Conservation (phyloP, 2,329 filamentous ascomycete genomes). For the Tolypocladium ophioglossoides region DNA sequence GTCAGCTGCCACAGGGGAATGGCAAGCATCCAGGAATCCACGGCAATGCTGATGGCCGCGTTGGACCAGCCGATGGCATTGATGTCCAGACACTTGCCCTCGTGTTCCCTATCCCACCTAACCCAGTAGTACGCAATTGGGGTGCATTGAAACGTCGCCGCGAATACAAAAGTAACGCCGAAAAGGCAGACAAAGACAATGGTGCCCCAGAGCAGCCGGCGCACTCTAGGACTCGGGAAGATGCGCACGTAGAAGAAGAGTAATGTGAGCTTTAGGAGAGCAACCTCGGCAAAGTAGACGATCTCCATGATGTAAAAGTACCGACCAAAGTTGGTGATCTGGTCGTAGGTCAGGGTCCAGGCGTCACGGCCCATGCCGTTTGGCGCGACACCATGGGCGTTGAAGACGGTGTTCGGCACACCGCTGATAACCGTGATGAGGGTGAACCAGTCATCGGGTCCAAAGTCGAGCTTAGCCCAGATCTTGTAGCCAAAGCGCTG, state of each 20-base stretch:
- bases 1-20: conserved; percentile 37
- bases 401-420: conserved; percentile 20
- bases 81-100: conserved; percentile 37
- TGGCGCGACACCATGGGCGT: conserved; percentile 17
- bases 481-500: conserved; percentile 28
- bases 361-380: conserved; percentile 39
- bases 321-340: conserved; percentile 31
- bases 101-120: conserved; percentile 35
- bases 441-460: conserved; percentile 27
- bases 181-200: conserved; percentile 27
- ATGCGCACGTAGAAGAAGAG: conserved; percentile 45
- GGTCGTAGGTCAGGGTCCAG: conserved; percentile 32
- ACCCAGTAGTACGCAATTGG: conserved; percentile 43
- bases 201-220: conserved; percentile 30
- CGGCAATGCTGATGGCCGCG: conserved; percentile 39
- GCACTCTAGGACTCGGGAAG: conserved; percentile 31
- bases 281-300: conserved; percentile 35
- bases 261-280: conserved; percentile 39
- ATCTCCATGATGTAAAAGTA: conserved; percentile 32
- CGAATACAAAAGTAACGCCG: conserved; percentile 29
- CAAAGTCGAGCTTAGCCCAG: conserved; percentile 21
- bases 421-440: conserved; percentile 15
- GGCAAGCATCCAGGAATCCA: conserved; percentile 41
- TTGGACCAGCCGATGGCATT: conserved; percentile 40
- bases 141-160: conserved; percentile 37